phyloP scores from a whole-genome alignment of 2,329 filamentous ascomycete species.

The Paracamarosporium sp. region DNA sequence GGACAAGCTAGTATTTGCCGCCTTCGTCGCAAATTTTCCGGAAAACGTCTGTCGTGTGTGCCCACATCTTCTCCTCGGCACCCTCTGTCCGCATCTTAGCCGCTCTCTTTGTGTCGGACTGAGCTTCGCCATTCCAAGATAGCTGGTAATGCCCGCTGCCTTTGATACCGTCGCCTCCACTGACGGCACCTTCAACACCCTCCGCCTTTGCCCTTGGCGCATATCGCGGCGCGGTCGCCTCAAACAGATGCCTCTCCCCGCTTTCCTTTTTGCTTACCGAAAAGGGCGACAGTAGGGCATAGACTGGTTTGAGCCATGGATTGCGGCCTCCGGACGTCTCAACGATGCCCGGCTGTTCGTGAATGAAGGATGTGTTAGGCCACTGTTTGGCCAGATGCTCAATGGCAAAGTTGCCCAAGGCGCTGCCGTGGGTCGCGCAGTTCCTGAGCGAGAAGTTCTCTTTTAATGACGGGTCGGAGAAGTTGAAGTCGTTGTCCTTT shows the following conservation, averaged over 20 bases:
- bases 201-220: constrained; percentile 21
- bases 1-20: constrained; percentile 21
- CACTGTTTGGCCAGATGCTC: constrained; percentile 31
- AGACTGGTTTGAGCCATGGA: constrained; percentile 9
- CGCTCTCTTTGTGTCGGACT: constrained; percentile 22
- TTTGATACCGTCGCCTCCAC: constrained; percentile 29
- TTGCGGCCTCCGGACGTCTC: constrained; percentile 22
- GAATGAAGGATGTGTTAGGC: constrained; percentile 32
- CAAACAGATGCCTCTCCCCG: constrained; percentile 43
- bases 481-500: constrained; percentile 19
- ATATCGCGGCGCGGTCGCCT: constrained; percentile 33
- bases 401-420: constrained; percentile 36
- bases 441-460: constrained; percentile 30
- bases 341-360: constrained; percentile 35
- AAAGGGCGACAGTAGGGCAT: constrained; percentile 22
- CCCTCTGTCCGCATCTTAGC: constrained; percentile 28
- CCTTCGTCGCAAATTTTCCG: constrained; percentile 30
- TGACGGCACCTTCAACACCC: constrained; percentile 13
- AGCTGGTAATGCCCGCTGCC: constrained; percentile 36
- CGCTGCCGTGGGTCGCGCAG: constrained; percentile 29
- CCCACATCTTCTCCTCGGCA: constrained; percentile 35
- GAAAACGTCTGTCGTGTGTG: constrained; percentile 41
- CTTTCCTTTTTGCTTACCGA: constrained; percentile 33
- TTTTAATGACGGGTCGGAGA: constrained; percentile 35
- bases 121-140: constrained; percentile 31